Evolutionary conservation across 2,329 filamentous ascomycete genomes (phyloP).

Genomic region (Thelonectria olida): DNA sequence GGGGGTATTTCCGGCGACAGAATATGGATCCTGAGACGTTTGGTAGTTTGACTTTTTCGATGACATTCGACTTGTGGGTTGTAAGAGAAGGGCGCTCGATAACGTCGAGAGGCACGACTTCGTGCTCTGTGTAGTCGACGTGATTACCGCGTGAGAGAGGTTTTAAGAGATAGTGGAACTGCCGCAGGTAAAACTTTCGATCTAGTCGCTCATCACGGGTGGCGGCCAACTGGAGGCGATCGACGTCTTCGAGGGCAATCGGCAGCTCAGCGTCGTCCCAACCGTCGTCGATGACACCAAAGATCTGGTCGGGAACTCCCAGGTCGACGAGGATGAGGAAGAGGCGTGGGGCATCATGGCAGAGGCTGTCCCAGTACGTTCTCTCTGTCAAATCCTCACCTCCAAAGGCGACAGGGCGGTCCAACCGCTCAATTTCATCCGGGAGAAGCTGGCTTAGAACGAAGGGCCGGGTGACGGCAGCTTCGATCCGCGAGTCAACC

Average conservation of each 20-base stretch:
- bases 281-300: conserved; percentile 77
- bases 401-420: conserved; percentile 72
- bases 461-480: conserved; percentile 74
- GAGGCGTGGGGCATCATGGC: conserved; percentile 72
- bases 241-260: conserved; percentile 71
- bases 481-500: conserved; percentile 74
- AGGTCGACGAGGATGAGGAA: conserved; percentile 78
- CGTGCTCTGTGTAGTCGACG: conserved; percentile 70
- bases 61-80: conserved; percentile 45
- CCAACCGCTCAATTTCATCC: conserved; percentile 69
- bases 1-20: conserved; percentile 64
- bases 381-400: conserved; percentile 72
- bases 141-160: conserved; percentile 69
- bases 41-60: conserved; percentile 71
- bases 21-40: conserved; percentile 66
- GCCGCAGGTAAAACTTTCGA: conserved; percentile 73
- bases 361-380: conserved; percentile 83
- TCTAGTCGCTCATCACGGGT: conserved; percentile 70
- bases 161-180: conserved; percentile 76
- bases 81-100: conserved; percentile 65
- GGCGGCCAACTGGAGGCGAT: conserved; percentile 68
- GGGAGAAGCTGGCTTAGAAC: conserved; percentile 71
- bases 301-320: conserved; percentile 77
- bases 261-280: conserved; percentile 83
- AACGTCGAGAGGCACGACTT: conserved; percentile 75